Conservation (phyloP, 768 basidiomycete species). For the Serendipita sp. region DNA sequence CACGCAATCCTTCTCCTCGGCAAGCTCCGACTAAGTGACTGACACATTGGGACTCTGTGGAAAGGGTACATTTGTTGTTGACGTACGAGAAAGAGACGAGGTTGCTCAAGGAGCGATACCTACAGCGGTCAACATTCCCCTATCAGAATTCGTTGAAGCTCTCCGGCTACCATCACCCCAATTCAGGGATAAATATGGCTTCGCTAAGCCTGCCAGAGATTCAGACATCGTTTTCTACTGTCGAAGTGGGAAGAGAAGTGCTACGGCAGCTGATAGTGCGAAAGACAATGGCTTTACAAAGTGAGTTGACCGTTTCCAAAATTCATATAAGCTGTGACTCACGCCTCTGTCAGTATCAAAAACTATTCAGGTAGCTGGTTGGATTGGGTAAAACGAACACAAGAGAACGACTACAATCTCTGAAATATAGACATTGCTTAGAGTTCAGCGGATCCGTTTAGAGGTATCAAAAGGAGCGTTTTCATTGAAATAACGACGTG, state of each 20-base stretch:
- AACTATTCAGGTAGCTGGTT: constrained; percentile 84
- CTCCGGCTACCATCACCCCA: constrained; percentile 37
- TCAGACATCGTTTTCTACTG: constrained; percentile 85
- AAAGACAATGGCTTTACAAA: constrained; percentile 67
- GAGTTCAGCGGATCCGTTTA: neutral
- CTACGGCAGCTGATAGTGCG: constrained; percentile 67
- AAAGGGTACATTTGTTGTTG: constrained; percentile 58
- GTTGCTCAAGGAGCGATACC: constrained; percentile 86
- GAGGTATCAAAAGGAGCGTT: too few relatives aligned
- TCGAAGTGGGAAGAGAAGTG: constrained; percentile 69
- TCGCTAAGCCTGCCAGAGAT: constrained; percentile 48
- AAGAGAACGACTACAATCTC: constrained; percentile 14
- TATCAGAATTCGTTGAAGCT: constrained; percentile 56
- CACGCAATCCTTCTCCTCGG: constrained; percentile 18
- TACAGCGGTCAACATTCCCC: constrained; percentile 76
- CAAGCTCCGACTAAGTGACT: neutral
- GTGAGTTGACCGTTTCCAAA: constrained; percentile 25
- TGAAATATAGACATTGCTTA: neutral
- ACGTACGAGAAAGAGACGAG: constrained; percentile 89
- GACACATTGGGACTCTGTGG: neutral
- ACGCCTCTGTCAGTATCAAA: constrained; percentile 21
- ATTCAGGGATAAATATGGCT: constrained; percentile 52
- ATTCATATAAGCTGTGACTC: neutral
- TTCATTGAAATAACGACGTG: too few relatives aligned
- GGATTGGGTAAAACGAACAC: constrained; percentile 51